Evolutionary conservation across 306 rosid species (phyloP).

Genomic region (Astragalus membranaceus): DNA sequence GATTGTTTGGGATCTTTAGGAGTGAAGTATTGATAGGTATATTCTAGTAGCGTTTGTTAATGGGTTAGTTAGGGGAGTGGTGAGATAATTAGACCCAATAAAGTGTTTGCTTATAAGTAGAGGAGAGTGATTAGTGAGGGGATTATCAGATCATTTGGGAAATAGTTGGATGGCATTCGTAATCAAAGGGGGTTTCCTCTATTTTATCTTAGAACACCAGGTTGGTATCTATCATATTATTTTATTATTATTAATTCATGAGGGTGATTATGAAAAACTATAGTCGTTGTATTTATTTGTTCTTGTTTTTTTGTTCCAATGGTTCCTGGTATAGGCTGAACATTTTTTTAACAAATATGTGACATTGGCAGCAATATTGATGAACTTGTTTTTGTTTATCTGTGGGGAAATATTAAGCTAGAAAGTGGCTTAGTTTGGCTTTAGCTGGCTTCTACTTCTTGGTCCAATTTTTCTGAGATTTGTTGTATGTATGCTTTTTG

Average conservation of each 20-base stretch:
- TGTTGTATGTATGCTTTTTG: neutral
- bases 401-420: neutral
- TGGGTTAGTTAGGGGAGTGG: too few relatives aligned
- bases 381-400: neutral
- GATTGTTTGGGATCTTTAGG: too few relatives aligned
- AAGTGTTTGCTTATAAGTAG: too few relatives aligned
- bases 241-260: neutral
- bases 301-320: neutral
- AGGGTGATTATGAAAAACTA: neutral
- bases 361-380: neutral
- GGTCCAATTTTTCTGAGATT: neutral
- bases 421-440: neutral
- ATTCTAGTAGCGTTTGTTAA: too few relatives aligned
- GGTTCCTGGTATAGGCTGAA: neutral
- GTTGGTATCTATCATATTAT: neutral
- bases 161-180: too few relatives aligned
- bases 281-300: neutral
- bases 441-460: neutral
- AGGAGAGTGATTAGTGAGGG: too few relatives aligned
- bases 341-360: slow-evolving; percentile 1
- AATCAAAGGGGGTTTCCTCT: too few relatives aligned
- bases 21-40: too few relatives aligned
- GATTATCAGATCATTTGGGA: too few relatives aligned
- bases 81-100: too few relatives aligned
- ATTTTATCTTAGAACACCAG: too few relatives aligned